phyloP scores from a whole-genome alignment of 129 eudicot species.

The Helianthus annuus region DNA sequence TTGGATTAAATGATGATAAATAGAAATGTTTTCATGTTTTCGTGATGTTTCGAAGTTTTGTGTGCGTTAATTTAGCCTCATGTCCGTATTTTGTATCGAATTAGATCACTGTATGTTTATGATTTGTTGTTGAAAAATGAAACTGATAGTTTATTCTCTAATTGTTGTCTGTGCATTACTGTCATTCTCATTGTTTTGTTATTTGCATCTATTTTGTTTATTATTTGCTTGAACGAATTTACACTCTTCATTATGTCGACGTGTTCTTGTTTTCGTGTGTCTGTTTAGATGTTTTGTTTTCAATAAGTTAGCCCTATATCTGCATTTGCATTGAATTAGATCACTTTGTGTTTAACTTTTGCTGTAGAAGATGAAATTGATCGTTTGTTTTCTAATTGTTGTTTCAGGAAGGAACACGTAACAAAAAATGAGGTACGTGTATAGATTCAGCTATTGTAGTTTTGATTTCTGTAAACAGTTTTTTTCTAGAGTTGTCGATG shows the following conservation, averaged over 20 bases:
- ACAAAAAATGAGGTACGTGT: slow-evolving; percentile 29
- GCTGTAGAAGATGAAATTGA: slow-evolving; percentile 2
- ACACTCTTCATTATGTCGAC: too few relatives aligned
- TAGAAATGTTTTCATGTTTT: too few relatives aligned
- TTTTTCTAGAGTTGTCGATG: too few relatives aligned
- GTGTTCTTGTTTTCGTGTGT: too few relatives aligned
- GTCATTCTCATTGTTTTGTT: too few relatives aligned
- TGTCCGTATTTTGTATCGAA: not conserved
- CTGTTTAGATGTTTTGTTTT: too few relatives aligned
- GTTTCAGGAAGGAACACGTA: slow-evolving; percentile 8
- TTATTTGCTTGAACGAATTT: too few relatives aligned
- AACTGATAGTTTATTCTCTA: not conserved
- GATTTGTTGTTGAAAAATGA: not conserved
- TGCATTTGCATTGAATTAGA: not conserved
- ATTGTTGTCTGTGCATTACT: not conserved
- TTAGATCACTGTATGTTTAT: not conserved
- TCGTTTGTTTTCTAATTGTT: not conserved
- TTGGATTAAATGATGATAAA: too few relatives aligned
- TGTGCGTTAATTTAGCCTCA: not conserved
- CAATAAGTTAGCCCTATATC: not conserved
- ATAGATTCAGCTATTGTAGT: slow-evolving; percentile 7
- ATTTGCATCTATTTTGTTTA: too few relatives aligned
- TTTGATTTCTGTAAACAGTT: too few relatives aligned
- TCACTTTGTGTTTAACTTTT: not conserved
- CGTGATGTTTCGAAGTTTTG: not conserved